These are phyloP conservation scores for Trametes hirsuta DNA, from an alignment of 1,284 basidiomycete species.

Conservation along the genomic window DNA sequence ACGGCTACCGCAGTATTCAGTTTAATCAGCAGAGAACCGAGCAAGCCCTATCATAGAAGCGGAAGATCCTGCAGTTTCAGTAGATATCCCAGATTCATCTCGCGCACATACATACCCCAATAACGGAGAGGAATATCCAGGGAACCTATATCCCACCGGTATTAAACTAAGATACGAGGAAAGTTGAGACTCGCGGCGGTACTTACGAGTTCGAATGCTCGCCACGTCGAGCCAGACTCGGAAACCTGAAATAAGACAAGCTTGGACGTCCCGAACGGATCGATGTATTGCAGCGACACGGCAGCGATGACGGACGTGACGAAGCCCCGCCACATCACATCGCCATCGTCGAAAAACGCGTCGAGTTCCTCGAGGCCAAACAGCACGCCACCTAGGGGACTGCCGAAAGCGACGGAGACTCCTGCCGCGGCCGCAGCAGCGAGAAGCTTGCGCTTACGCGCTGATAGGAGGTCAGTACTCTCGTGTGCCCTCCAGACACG, in stretches of 20 bases:
- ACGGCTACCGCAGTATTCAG: slow-evolving; percentile 67
- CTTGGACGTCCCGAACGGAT: slow-evolving; percentile 75
- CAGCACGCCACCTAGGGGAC: slow-evolving; percentile 73
- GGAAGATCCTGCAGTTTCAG: no score
- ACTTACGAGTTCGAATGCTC: slow-evolving; percentile 69
- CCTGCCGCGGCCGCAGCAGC: slow-evolving; percentile 74
- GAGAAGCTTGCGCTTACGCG: slow-evolving; percentile 67
- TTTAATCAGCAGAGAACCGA: slow-evolving; percentile 66
- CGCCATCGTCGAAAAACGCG: slow-evolving; percentile 64
- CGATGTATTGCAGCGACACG: slow-evolving; percentile 70
- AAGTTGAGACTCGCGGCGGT: background rate
- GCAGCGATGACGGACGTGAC: slow-evolving; percentile 76
- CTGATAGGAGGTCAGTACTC: slow-evolving; percentile 36
- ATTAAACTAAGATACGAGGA: background rate
- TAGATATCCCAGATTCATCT: background rate
- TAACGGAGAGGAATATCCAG: slow-evolving; percentile 62
- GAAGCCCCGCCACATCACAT: slow-evolving; percentile 78
- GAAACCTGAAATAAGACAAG: slow-evolving; percentile 75
- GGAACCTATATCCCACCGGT: slow-evolving; percentile 51
- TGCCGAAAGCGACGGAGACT: slow-evolving; percentile 77
- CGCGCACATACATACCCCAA: slow-evolving; percentile 48
- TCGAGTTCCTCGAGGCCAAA: slow-evolving; percentile 77
- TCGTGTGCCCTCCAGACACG: background rate
- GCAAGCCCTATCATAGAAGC: slow-evolving; percentile 49
- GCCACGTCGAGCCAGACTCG: slow-evolving; percentile 61